Evolutionary conservation across 148 eudicot species (phyloP).

Genomic region (Spergularia bocconei): DNA sequence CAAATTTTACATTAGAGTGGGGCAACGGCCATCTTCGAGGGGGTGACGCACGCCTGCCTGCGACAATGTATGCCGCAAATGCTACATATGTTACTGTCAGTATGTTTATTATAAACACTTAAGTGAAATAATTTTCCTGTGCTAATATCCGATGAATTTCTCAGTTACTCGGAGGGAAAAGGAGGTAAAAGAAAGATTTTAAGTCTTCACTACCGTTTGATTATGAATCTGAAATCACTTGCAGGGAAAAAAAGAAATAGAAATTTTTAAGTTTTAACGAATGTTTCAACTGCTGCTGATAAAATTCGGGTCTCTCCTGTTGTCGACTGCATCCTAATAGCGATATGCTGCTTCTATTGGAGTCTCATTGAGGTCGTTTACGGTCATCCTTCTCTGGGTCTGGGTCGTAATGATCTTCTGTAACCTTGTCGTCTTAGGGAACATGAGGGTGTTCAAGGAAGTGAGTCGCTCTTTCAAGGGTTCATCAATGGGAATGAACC

Average conservation of each 20-base stretch:
- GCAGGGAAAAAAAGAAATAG: neutral
- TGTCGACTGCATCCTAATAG: neutral
- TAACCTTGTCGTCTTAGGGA: slow-evolving; percentile 44
- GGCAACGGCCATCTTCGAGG: no score
- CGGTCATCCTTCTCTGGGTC: neutral
- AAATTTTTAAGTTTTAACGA: neutral
- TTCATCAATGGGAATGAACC: slow-evolving; percentile 21
- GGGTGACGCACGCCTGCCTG: no score
- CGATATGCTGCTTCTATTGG: neutral
- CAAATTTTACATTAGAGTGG: no score
- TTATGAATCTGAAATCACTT: no score
- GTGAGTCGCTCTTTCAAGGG: slow-evolving; percentile 18
- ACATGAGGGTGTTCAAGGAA: slow-evolving; percentile 38
- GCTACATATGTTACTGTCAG: no score
- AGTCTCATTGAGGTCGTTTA: slow-evolving; percentile 19
- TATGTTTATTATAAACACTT: no score
- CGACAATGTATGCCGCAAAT: no score
- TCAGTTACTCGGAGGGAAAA: no score
- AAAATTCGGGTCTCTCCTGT: neutral
- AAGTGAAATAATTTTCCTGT: no score
- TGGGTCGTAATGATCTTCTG: slow-evolving; percentile 25
- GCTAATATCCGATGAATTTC: no score
- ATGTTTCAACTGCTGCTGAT: neutral
- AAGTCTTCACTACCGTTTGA: no score
- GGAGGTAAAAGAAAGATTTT: no score